Base-by-base conservation (phyloP, 176 grass and related monocot genomes). In the Triticum monococcum region DNA sequence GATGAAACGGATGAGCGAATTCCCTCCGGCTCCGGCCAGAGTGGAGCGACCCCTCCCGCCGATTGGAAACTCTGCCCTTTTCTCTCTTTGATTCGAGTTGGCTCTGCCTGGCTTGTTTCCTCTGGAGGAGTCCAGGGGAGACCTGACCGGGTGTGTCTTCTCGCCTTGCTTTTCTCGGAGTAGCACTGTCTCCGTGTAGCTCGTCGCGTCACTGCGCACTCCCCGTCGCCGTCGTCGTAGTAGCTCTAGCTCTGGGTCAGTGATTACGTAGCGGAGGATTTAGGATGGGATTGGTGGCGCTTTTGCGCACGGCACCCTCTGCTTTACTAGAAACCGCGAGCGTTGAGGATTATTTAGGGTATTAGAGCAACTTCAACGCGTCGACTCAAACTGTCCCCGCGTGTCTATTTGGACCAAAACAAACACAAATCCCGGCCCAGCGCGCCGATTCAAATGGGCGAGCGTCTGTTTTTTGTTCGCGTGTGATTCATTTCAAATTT, bases 181-280 rank as follows among this genome's bases (percentile, higher is more conserved):
- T 12, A 37, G 73, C 74, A 35, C 7, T 45, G 61, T 8, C 56
- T 59, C 18, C 56, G 56, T 37, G 17, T 30, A 30, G 89, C 86
- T 50, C 48, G 77, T 50, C 48, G 77, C 86, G 81, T 91, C 86
- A 88, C 50, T 73, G 77, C 75, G 68, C 81, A 89, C 70, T 89
- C 25, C 2, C 38, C 63, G 56, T 22, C 56, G 67, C 22, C 73
- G 26, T 48, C 64, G 28, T 12, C 48, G 14, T 14, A 11, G 45
- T 5, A 4, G 20, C 20, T 86, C n/a, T 5, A 7, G 20, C 20
- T 86, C n/a, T 11, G 85, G 45, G 83, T 79, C 35, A 83, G 41
- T 33, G 22, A 84, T 76, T 77, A 75, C 83, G 81, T 73, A 87
- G 35, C 35, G 9, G 31, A 4, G 73, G 40, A 25, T 46, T 83